These are phyloP conservation scores for Brassica cretica DNA, from an alignment of 345 rosid genomes.

Conservation along the genomic window DNA sequence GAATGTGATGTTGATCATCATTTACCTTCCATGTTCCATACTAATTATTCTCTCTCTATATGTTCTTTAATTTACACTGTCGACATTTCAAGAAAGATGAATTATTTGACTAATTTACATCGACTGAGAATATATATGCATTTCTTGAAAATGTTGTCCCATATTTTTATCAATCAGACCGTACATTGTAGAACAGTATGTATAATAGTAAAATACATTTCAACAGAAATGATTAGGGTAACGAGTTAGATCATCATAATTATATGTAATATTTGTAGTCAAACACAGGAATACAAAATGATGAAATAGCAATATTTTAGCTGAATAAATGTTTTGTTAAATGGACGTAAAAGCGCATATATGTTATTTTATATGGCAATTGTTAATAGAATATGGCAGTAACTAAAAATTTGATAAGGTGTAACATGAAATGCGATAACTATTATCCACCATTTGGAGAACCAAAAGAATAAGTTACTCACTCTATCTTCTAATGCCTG, in stretches of 20 bases:
- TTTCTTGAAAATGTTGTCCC: not conserved
- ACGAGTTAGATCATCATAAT: not conserved
- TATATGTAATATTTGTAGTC: not conserved
- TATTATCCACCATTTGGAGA: too few relatives aligned
- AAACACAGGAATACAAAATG: too few relatives aligned
- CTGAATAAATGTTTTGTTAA: too few relatives aligned
- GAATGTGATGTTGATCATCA: conserved; percentile 40
- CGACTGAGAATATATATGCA: not conserved
- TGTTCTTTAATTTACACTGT: not conserved
- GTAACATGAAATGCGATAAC: too few relatives aligned
- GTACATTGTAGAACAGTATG: not conserved
- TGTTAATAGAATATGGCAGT: too few relatives aligned
- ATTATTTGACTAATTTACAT: not conserved
- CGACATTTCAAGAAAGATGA: not conserved
- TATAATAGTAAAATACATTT: not conserved
- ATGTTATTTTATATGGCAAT: too few relatives aligned
- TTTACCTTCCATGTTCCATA: conserved; percentile 1
- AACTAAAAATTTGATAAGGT: too few relatives aligned
- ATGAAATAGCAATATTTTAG: too few relatives aligned
- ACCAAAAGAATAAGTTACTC: too few relatives aligned
- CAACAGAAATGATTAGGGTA: not conserved
- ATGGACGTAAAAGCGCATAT: too few relatives aligned
- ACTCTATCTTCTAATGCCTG: too few relatives aligned
- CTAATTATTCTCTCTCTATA: not conserved
- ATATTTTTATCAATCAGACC: not conserved